Evolutionary conservation across 805 yeast genomes (phyloP), one percentile per base, ranked within the genome.

Genomic region (Candida koratica): DNA sequence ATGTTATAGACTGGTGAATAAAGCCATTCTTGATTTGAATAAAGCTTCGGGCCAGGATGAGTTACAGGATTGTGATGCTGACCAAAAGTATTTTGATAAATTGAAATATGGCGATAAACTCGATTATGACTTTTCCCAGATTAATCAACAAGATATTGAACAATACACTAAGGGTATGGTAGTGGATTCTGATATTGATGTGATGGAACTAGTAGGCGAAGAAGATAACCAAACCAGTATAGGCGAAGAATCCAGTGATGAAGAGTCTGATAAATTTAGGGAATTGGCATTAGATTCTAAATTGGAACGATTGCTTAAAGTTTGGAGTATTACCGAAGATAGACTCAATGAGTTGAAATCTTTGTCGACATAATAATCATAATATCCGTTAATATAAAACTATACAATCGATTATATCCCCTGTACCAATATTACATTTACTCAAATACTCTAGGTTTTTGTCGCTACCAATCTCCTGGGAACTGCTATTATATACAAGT

Each of bases 1-100:
- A 39, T 79, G 90, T 38, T 84, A 88, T 8, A 69, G 77, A 24
- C 54, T 79, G 25, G 87, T 88, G 9, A 88, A 88, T 57, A 71
- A 71, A 48, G 78, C 80, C 4, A 76, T 84, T 6, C 58, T 84
- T 28, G 55, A 66, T 33, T 52, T 67, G 25, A 38, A 34, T 22
- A 33, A 27, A 18, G 36, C 40, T 22, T 43, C 39, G 34, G 42
- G 26, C 52, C 58, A 13, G 50, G 57, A 13, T 43, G 49, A 28
- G 43, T 41, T 41, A 25, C 44, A 23, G 52, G 51, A 26, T 44
- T 55, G 42, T 51, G 56, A 35, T 10, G 36, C 38, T 9, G 48
- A 42, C 13, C 47, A 44, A 32, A 36, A 19, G 11, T 25, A 40
- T 16, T 44, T 38, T 17, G 48, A 44, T 25, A 34, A 36, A 14